phyloP scores from a whole-genome alignment of 768 basidiomycete genomes.

The Rhodotorula sphaerocarpa region DNA sequence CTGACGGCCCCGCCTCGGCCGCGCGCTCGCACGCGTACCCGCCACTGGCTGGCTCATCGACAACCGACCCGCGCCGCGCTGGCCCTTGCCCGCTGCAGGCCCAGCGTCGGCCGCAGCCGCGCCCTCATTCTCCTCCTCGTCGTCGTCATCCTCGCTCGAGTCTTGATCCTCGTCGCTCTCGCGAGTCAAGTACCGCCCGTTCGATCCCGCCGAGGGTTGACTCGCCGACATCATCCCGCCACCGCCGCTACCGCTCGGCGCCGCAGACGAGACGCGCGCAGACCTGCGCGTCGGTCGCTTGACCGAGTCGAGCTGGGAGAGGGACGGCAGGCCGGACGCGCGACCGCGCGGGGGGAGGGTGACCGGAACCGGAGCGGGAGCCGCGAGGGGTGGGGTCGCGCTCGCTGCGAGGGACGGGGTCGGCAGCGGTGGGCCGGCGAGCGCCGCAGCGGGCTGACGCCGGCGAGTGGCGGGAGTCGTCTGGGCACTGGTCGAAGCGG shows the following conservation, averaged over 20 bases:
- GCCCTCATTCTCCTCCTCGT: background rate
- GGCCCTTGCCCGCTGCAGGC: background rate
- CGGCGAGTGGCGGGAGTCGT: slow-evolving; percentile 2
- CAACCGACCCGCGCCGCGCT: background rate
- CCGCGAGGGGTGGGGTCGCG: background rate
- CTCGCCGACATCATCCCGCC: background rate
- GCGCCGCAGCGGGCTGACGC: background rate
- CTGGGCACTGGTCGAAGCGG: background rate
- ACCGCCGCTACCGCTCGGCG: background rate
- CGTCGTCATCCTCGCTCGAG: slow-evolving; percentile 5
- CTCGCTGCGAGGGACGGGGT: background rate
- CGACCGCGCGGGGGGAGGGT: background rate
- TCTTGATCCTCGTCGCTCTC: slow-evolving; percentile 8
- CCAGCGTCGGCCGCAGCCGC: background rate
- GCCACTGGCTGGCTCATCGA: background rate
- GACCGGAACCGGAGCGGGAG: background rate
- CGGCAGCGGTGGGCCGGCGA: slow-evolving; percentile 1
- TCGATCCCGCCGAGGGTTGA: background rate
- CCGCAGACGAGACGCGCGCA: slow-evolving; percentile 2
- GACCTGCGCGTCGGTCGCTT: background rate
- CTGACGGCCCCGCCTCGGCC: background rate
- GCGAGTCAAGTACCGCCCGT: background rate
- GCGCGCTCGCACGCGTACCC: background rate
- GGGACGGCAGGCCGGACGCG: slow-evolving; percentile 5
- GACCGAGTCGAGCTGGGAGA: slow-evolving; percentile 13